Evolutionary conservation across 768 basidiomycete genomes (phyloP).

Genomic region (Lentinus tigrinus): DNA sequence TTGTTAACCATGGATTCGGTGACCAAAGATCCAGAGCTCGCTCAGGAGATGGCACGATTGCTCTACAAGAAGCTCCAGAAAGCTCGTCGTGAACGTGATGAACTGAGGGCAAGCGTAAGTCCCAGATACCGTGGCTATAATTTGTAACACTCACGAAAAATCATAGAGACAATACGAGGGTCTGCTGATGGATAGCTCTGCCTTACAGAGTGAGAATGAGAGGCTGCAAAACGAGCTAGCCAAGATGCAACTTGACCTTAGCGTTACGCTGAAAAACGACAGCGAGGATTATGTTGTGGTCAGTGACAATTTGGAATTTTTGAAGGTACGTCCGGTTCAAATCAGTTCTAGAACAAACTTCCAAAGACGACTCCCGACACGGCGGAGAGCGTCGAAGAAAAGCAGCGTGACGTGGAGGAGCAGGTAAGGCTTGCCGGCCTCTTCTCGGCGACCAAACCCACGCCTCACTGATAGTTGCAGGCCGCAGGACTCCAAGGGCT

Average conservation of each 20-base stretch:
- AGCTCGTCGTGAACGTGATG: background rate
- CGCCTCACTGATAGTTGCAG: no score
- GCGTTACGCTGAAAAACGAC: background rate
- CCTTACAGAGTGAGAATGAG: background rate
- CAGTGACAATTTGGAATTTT: background rate
- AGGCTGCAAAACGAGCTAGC: background rate
- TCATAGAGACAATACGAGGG: background rate
- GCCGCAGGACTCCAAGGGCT: no score
- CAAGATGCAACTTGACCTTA: background rate
- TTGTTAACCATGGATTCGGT: constrained; percentile 4
- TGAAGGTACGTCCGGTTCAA: no score
- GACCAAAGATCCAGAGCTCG: constrained; percentile 9
- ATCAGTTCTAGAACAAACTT: no score
- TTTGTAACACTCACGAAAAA: background rate
- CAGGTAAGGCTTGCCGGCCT: no score
- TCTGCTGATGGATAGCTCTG: background rate
- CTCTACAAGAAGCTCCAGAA: constrained; percentile 9
- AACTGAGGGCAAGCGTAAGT: background rate
- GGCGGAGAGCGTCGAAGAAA: no score
- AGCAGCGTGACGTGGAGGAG: no score
- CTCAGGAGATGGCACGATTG: constrained; percentile 3
- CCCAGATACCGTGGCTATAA: background rate
- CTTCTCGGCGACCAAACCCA: no score
- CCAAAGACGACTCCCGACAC: no score
- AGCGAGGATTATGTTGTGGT: background rate